phyloP scores from a whole-genome alignment of 306 rosid species.

The Ormosia emarginata region DNA sequence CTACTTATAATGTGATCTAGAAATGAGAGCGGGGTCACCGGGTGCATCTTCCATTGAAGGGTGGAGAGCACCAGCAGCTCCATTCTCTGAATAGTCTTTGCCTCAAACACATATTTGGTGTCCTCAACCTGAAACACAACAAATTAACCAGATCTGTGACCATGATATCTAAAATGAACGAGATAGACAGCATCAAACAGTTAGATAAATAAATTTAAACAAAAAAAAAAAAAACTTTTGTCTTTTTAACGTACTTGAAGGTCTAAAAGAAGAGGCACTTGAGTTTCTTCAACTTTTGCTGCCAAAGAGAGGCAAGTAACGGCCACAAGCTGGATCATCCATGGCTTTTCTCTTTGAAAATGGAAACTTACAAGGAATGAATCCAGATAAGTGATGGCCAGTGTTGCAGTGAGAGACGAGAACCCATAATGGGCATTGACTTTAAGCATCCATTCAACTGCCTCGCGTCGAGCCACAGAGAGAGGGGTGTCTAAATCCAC shows the following conservation, averaged over 20 bases:
- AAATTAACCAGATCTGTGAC: not conserved
- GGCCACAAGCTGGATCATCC: slow-evolving; percentile 87
- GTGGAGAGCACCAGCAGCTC: slow-evolving; percentile 80
- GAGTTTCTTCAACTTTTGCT: slow-evolving; percentile 93
- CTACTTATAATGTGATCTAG: slow-evolving; percentile 71
- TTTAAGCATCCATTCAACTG: slow-evolving; percentile 78
- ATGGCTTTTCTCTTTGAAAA: slow-evolving; percentile 77
- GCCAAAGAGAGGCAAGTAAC: slow-evolving; percentile 91
- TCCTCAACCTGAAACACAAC: slow-evolving; percentile 58
- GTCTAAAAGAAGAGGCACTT: slow-evolving; percentile 87
- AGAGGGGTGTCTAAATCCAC: slow-evolving; percentile 24
- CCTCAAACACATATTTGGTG: slow-evolving; percentile 60
- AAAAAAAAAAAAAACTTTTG: not conserved
- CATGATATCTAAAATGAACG: not conserved
- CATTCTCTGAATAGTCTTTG: slow-evolving; percentile 87
- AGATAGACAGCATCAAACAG: not conserved
- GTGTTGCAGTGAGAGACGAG: slow-evolving; percentile 72
- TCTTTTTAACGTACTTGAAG: slow-evolving; percentile 58
- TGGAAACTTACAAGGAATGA: slow-evolving; percentile 59
- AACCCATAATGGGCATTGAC: slow-evolving; percentile 71
- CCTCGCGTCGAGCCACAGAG: slow-evolving; percentile 48
- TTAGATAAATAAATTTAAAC: not conserved
- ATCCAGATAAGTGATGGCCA: slow-evolving; percentile 75
- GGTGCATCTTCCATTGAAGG: slow-evolving; percentile 93
- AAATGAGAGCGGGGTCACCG: slow-evolving; percentile 88